A percentile compares a stretch with the other conserved stretches of the same genome.
These are phyloP conservation scores for Pinus albicaulis DNA, from an alignment of 75 land plant genomes.

Conservation along the genomic window DNA sequence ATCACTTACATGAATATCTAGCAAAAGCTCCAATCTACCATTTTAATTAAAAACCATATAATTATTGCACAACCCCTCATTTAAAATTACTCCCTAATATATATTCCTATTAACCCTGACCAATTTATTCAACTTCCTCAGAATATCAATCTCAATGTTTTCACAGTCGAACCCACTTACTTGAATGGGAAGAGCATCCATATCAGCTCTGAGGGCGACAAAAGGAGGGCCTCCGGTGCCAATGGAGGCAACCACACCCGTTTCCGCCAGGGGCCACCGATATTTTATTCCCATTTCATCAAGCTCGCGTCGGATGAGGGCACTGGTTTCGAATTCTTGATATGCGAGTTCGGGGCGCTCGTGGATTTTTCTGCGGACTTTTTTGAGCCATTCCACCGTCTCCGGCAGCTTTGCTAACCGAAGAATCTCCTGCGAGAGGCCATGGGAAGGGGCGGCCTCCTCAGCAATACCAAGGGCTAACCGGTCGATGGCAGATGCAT, in stretches of 20 bases:
- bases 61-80: neutral
- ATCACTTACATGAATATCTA: too few species aligned
- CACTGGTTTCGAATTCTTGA: slow-evolving; percentile 51
- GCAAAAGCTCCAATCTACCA: too few species aligned
- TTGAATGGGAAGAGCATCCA: slow-evolving; percentile 65
- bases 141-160: neutral
- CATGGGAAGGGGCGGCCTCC: too few species aligned
- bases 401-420: slow-evolving; percentile 15
- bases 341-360: slow-evolving; percentile 46
- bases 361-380: slow-evolving; percentile 33
- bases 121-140: neutral
- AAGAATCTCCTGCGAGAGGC: slow-evolving; percentile 10
- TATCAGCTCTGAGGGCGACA: slow-evolving; percentile 53
- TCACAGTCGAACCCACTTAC: neutral
- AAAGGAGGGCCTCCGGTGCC: slow-evolving; percentile 35
- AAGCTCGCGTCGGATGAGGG: slow-evolving; percentile 32
- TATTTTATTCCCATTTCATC: slow-evolving; percentile 31
- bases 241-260: slow-evolving; percentile 44
- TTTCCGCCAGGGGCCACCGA: slow-evolving; percentile 37
- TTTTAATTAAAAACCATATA: too few species aligned
- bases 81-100: neutral
- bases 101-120: neutral
- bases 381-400: slow-evolving; percentile 25
- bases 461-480: neutral
- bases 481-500: neutral